A percentile compares a stretch with the other conserved stretches of the same genome.
Evolutionary conservation across 306 rosid genomes (phyloP).

Genomic region (Cicer yamashitae): DNA sequence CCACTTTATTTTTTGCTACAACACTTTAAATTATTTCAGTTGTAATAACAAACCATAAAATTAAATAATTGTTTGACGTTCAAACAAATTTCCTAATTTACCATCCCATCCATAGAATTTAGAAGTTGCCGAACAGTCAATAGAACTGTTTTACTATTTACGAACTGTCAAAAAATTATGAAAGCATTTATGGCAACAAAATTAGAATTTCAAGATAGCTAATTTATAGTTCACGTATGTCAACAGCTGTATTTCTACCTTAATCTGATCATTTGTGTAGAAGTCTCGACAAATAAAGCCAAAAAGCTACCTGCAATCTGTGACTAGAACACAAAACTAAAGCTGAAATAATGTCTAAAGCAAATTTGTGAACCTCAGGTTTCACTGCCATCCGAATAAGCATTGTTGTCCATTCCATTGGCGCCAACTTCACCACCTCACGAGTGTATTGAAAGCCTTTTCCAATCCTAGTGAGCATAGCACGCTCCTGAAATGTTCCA

Average conservation of each 20-base stretch:
- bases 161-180: background rate
- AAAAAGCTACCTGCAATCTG: constrained; percentile 61
- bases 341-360: constrained; percentile 68
- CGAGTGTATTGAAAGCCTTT: constrained; percentile 64
- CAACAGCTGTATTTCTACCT: constrained; percentile 41
- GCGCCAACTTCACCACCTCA: constrained; percentile 78
- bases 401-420: constrained; percentile 84
- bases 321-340: constrained; percentile 58
- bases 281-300: constrained; percentile 75
- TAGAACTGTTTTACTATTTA: constrained; percentile 4
- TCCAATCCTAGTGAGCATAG: constrained; percentile 61
- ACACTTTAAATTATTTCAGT: no score
- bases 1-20: no score
- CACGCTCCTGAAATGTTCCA: constrained; percentile 60
- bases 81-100: background rate
- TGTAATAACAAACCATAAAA: background rate
- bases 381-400: constrained; percentile 70
- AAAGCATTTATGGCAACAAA: constrained; percentile 1
- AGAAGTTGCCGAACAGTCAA: background rate
- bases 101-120: constrained; percentile 5
- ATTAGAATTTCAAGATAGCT: constrained; percentile 12
- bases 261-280: constrained; percentile 62
- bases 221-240: constrained; percentile 37
- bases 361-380: constrained; percentile 81
- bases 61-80: background rate